Base-by-base conservation (phyloP, 2,329 filamentous ascomycete species). In the Trichophyton mentagrophytes region DNA sequence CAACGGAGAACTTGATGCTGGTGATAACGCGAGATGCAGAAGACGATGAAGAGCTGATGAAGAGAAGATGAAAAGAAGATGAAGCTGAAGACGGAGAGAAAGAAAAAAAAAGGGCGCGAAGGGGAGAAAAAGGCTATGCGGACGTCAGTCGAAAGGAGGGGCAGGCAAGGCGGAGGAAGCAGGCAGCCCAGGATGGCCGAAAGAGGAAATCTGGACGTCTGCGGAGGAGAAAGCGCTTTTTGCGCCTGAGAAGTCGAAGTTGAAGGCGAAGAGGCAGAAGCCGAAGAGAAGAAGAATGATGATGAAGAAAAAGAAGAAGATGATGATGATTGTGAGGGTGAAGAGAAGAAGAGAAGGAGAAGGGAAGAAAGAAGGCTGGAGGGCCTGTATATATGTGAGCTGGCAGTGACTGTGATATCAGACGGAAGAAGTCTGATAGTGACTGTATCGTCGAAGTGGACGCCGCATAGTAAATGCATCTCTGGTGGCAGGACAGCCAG, bases 171-270 rank as follows among this genome's bases (percentile, higher is more conserved):
- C 17, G 27, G 44, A 49, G 44, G 25, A 59, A 36, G 40, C 33
- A 44, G 57, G 36, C n/a, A 27, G 15, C 9, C 11, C 13, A 17
- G 42, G 27, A 20, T n/a, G 17, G 27, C 20, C 30, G 17, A 20
- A 66, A 68, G 20, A 65, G 61, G 44, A 67, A 60, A 58, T 65
- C 59, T 60, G 63, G 60, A 65, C 61, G 60, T 65, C 64, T 56
- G 65, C 60, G 8, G n/a, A 13, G 58, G 15, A 51, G 46, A 58
- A 27, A 40, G 60, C 9, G 36, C 55, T 7, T 33, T 11, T 17
- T 25, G 15, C 25, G 17, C 55, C 7, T 6, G n/a, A 11, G 17
- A 59, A 42, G 40, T 38, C 9, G 66, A 66, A 62, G 61, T 61
- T 61, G 62, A 60, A 63, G 67, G 65, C 25, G 42, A 59, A 59